A percentile compares a stretch with the other conserved stretches of the same genome.
These are phyloP conservation scores for Candolleomyces eurysporus DNA, from an alignment of 768 basidiomycete genomes.

Conservation along the genomic window DNA sequence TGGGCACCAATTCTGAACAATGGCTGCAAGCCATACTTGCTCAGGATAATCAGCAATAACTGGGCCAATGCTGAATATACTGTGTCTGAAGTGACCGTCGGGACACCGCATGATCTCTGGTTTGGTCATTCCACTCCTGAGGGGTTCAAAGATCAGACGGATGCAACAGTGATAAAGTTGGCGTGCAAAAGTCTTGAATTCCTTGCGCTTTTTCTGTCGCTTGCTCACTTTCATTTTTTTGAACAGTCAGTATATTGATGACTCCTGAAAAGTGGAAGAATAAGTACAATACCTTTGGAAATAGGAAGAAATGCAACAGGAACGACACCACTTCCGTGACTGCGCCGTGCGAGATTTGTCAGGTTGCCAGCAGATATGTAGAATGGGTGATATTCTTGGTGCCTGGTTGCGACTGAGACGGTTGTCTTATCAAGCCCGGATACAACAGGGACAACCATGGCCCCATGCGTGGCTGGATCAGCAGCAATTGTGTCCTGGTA, in stretches of 20 bases:
- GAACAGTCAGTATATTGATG: not conserved
- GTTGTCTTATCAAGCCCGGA: slow-evolving; percentile 42
- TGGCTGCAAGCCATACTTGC: slow-evolving; percentile 25
- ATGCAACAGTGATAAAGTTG: slow-evolving; percentile 27
- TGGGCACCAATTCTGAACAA: slow-evolving; percentile 25
- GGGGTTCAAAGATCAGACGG: slow-evolving; percentile 12
- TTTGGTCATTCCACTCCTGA: slow-evolving; percentile 16
- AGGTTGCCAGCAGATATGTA: slow-evolving; percentile 30
- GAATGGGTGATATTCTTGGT: slow-evolving; percentile 36
- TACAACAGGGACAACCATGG: slow-evolving; percentile 29
- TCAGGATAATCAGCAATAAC: slow-evolving; percentile 40
- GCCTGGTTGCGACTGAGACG: slow-evolving; percentile 37
- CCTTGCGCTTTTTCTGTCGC: slow-evolving; percentile 9
- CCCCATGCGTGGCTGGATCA: slow-evolving; percentile 23
- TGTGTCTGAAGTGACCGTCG: slow-evolving; percentile 30
- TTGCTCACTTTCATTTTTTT: slow-evolving; percentile 17
- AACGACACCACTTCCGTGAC: slow-evolving; percentile 26
- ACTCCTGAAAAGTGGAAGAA: no score
- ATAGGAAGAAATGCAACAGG: slow-evolving; percentile 33
- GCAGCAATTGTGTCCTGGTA: slow-evolving; percentile 24
- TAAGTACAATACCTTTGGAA: slow-evolving; percentile 25
- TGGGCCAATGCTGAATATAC: slow-evolving; percentile 28
- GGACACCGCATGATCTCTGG: slow-evolving; percentile 25
- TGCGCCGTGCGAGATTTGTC: slow-evolving; percentile 23
- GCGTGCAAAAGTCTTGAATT: slow-evolving; percentile 19